These are phyloP conservation scores for Gastrolobium bilobum DNA, from an alignment of 306 rosid genomes.

Conservation along the genomic window DNA sequence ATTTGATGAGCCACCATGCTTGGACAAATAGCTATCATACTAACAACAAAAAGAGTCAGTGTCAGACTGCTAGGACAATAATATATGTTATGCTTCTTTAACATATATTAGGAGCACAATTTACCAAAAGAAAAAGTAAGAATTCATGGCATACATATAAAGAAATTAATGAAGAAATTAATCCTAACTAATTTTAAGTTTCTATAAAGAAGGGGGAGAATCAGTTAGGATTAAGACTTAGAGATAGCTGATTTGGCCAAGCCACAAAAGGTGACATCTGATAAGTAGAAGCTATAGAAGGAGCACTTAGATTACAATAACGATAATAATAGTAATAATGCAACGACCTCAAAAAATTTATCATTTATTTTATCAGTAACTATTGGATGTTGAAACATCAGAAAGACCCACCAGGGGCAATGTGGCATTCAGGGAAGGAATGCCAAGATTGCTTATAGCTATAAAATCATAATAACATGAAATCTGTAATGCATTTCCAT, in stretches of 20 bases:
- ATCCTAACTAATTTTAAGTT: conserved; percentile 26
- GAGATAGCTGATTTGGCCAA: background rate
- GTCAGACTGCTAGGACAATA: conserved; percentile 53
- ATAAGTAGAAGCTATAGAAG: conserved; percentile 35
- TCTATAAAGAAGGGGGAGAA: conserved; percentile 1
- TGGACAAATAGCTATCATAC: conserved; percentile 98
- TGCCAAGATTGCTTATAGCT: background rate
- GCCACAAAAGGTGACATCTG: conserved; percentile 26
- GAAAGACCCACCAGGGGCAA: conserved; percentile 29
- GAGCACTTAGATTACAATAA: background rate
- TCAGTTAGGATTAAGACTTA: conserved; percentile 15
- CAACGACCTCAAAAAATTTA: conserved; percentile 9
- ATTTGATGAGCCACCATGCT: conserved; percentile 97
- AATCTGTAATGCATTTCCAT: background rate
- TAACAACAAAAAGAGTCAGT: conserved; percentile 62
- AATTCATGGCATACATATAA: conserved; percentile 24
- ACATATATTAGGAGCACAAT: conserved; percentile 19
- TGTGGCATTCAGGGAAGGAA: conserved; percentile 38
- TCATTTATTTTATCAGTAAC: conserved; percentile 32
- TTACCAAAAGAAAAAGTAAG: conserved; percentile 36
- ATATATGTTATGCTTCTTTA: conserved; percentile 19
- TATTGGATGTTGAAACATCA: conserved; percentile 14
- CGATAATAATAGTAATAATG: background rate
- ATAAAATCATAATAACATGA: conserved; percentile 25
- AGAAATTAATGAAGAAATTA: conserved; percentile 34